Evolutionary conservation across 2,329 filamentous ascomycete species (phyloP).

Genomic region (Dothideomycetidae sp.): DNA sequence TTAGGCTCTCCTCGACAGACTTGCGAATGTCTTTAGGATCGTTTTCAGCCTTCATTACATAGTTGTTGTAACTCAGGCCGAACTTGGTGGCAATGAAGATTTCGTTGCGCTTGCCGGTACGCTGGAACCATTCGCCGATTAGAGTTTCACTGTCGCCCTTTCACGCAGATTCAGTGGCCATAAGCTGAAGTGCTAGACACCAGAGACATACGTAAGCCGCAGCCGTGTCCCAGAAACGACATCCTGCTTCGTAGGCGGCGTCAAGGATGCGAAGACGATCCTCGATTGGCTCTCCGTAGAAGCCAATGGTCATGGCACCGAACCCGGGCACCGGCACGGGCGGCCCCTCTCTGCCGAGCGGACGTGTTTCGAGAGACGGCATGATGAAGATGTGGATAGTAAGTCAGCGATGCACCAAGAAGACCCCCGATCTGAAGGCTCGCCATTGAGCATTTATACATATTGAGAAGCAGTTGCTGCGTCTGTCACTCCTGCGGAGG

Average conservation of each 20-base stretch:
- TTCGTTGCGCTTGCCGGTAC: conserved; percentile 32
- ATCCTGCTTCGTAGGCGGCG: conserved; percentile 36
- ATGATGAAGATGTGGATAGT: no score
- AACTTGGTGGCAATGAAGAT: conserved; percentile 43
- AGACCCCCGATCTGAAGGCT: no score
- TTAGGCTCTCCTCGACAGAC: conserved; percentile 27
- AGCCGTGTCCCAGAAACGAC: conserved; percentile 38
- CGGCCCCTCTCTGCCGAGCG: conserved; percentile 39
- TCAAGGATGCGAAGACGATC: conserved; percentile 40
- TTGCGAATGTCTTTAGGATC: conserved; percentile 28
- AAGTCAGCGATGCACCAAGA: no score
- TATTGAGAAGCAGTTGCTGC: no score
- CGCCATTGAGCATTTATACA: no score
- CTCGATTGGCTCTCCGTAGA: conserved; percentile 38
- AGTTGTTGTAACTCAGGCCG: no score
- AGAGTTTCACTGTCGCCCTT: conserved; percentile 32
- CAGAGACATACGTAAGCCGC: conserved; percentile 25
- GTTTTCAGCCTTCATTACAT: no score
- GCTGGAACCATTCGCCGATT: conserved; percentile 28
- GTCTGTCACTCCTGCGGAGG: no score
- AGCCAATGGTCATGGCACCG: conserved; percentile 39
- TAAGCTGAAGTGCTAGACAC: conserved; percentile 11
- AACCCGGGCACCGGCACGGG: conserved; percentile 38
- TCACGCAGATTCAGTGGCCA: conserved; percentile 26
- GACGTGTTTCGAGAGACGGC: conserved; percentile 30